Evolutionary conservation across 2,329 filamentous ascomycete genomes (phyloP), one percentile per base, ranked within the genome.

Genomic region (Fonsecaea erecta): DNA sequence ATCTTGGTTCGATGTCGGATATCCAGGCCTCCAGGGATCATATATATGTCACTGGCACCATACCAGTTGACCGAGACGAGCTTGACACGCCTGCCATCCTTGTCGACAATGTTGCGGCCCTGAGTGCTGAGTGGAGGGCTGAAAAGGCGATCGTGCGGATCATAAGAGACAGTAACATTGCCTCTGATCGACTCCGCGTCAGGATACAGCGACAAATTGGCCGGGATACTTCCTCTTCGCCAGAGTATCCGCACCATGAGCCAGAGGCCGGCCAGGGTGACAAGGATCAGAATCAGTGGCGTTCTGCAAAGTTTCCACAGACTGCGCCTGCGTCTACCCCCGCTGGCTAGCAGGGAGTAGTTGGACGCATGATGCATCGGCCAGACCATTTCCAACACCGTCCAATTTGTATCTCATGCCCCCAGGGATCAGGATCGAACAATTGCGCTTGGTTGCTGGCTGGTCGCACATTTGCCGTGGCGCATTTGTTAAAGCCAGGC

Each of bases 1-100:
- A 90, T 89, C 21, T 81, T 80, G 62, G 78, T 79, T 40, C 88
- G 86, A 75, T 90, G 86, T 71, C 83, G 82, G 24, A 87, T 77
- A 68, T 90, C 86, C 43, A 90, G 79, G 0, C 88, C 88, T 37
- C 86, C 85, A 0, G 86, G 82, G 11, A 90, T 82, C 71, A 88
- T 89, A 61, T 86, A 80, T 77, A 88, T 84, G 72, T 90, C 88
- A 73, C 86, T 89, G 2, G 84, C 88, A 35, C 88, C 88, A 73
- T 90, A 90, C 88, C 88, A 90, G 77, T 90, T 90, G 72, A 90
- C 80, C 21, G 85, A 87, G 18, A 85, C 78, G 7, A 91, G 80
- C 77, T 87, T 88, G 76, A 87, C 86, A 32, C 86, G 82, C 32
- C 81, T 79, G 43, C 83, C 85, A 1, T 78, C 72, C 8, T 80